Percentiles rank a stretch among this genome's conserved stretches.
Evolutionary conservation across 768 basidiomycete genomes (phyloP).

Genomic region (Mycena venus): DNA sequence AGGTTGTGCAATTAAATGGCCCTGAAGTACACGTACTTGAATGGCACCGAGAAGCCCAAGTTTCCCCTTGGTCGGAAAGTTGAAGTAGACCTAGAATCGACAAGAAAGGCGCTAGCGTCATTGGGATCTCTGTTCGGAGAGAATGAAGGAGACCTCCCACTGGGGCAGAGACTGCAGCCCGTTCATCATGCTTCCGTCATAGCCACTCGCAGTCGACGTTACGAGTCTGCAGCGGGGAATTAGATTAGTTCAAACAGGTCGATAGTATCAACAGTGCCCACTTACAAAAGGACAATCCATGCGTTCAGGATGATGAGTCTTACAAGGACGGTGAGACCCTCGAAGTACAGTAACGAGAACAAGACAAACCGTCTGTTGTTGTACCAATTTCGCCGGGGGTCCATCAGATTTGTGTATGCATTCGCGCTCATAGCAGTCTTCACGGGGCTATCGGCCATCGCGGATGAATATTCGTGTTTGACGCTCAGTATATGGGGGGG

Average conservation of each 20-base stretch:
- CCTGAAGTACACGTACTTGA: slow-evolving; percentile 68
- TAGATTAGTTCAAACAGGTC: background rate
- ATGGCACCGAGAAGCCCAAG: slow-evolving; percentile 82
- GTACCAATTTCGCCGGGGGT: slow-evolving; percentile 80
- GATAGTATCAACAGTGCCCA: slow-evolving; percentile 5
- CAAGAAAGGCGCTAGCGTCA: background rate
- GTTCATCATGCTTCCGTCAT: slow-evolving; percentile 86
- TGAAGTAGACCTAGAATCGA: slow-evolving; percentile 57
- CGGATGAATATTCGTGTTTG: slow-evolving; percentile 24
- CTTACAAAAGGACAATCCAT: slow-evolving; percentile 79
- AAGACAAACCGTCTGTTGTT: slow-evolving; percentile 74
- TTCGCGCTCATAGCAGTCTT: slow-evolving; percentile 42
- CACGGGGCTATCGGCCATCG: slow-evolving; percentile 69
- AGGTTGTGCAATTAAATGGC: too few relatives aligned
- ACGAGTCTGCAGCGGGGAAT: slow-evolving; percentile 68
- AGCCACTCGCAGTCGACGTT: slow-evolving; percentile 82
- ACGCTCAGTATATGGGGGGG: background rate
- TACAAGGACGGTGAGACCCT: background rate
- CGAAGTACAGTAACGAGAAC: too few relatives aligned
- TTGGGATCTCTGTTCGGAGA: background rate
- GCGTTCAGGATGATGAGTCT: slow-evolving; percentile 74
- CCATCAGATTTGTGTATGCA: slow-evolving; percentile 67
- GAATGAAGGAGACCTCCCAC: slow-evolving; percentile 56
- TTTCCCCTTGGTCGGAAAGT: slow-evolving; percentile 65
- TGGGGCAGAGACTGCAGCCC: slow-evolving; percentile 76